These are phyloP conservation scores for Alternaria atra DNA, from an alignment of 2,329 filamentous ascomycete species.

Conservation along the genomic window DNA sequence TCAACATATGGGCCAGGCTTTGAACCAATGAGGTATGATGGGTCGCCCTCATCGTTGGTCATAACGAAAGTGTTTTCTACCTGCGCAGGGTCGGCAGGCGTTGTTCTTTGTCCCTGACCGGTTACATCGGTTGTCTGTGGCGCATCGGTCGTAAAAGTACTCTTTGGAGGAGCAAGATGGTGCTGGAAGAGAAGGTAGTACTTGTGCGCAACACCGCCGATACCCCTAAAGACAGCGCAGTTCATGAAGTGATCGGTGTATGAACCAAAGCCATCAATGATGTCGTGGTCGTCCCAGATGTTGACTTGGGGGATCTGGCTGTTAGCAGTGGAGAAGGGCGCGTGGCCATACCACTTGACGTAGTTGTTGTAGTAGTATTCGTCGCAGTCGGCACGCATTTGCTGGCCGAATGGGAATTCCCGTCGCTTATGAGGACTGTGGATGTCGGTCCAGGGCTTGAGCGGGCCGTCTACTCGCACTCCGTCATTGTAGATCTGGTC, in stretches of 20 bases:
- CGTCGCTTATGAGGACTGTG: constrained; percentile 67
- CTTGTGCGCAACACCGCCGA: constrained; percentile 66
- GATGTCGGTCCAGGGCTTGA: constrained; percentile 72
- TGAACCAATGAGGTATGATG: constrained; percentile 80
- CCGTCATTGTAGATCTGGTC: constrained; percentile 85
- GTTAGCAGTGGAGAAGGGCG: constrained; percentile 68
- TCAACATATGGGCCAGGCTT: constrained; percentile 74
- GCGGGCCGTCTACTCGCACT: constrained; percentile 82
- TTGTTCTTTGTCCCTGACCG: constrained; percentile 64
- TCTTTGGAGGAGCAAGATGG: constrained; percentile 82
- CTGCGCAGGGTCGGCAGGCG: constrained; percentile 73
- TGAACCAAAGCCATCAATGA: constrained; percentile 72
- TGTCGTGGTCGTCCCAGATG: constrained; percentile 73
- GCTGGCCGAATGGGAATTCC: constrained; percentile 71
- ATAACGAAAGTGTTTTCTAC: constrained; percentile 77
- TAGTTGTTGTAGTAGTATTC: constrained; percentile 71
- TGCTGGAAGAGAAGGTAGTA: constrained; percentile 75
- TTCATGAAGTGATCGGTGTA: constrained; percentile 74
- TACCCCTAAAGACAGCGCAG: constrained; percentile 70
- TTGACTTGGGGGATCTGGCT: constrained; percentile 71
- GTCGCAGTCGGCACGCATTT: constrained; percentile 67
- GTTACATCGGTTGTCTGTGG: constrained; percentile 60
- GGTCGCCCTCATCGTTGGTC: constrained; percentile 65
- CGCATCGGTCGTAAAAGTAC: constrained; percentile 83
- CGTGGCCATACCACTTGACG: constrained; percentile 73